Conservation (phyloP, 129 eudicot species). For the Saposhnikovia divaricata region DNA sequence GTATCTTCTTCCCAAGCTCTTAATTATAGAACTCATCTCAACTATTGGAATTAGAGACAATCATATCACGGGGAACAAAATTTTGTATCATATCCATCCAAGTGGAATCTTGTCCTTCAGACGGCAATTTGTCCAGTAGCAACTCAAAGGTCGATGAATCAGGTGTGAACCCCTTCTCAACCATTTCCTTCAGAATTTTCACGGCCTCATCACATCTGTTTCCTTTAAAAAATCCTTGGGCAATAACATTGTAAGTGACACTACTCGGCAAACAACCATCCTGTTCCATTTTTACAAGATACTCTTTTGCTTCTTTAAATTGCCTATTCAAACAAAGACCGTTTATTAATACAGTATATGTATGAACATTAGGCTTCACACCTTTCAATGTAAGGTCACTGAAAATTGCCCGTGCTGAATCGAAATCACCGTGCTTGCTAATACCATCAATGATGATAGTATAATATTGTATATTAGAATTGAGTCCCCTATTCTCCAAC, state of each 20-base stretch:
- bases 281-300: slow-evolving; percentile 40
- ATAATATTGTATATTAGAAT: slow-evolving; percentile 17
- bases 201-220: slow-evolving; percentile 20
- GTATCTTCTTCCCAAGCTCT: not conserved
- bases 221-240: slow-evolving; percentile 31
- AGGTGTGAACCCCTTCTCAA: slow-evolving; percentile 22
- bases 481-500: slow-evolving; percentile 20
- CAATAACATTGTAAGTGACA: slow-evolving; percentile 28
- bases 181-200: slow-evolving; percentile 31
- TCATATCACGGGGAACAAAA: not conserved
- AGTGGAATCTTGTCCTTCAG: slow-evolving; percentile 7
- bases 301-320: slow-evolving; percentile 30
- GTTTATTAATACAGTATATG: slow-evolving; percentile 26
- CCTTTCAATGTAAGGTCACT: slow-evolving; percentile 12
- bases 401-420: not conserved
- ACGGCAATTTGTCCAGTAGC: not conserved
- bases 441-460: slow-evolving; percentile 15
- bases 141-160: not conserved
- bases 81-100: slow-evolving; percentile 3
- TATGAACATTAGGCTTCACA: slow-evolving; percentile 23
- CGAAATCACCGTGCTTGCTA: slow-evolving; percentile 1
- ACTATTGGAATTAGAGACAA: not conserved
- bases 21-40: not conserved
- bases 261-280: slow-evolving; percentile 26
- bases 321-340: slow-evolving; percentile 33